Conservation (phyloP, 257 asterid genomes). For the Ilex aquifolium region DNA sequence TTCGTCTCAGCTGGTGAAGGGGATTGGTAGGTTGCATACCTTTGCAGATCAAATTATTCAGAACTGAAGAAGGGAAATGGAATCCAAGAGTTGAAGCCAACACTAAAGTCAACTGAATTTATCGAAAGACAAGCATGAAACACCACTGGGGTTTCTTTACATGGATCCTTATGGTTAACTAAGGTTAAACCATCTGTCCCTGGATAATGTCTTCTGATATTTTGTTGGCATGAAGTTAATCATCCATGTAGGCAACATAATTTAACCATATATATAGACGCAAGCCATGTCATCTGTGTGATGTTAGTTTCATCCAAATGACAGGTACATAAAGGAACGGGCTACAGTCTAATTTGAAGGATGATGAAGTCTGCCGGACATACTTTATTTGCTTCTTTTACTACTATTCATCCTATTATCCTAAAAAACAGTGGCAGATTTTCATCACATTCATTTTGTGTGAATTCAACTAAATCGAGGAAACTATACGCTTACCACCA, state of each 20-base stretch:
- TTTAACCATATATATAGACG: not conserved
- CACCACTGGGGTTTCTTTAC: too few species aligned
- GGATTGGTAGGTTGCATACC: too few species aligned
- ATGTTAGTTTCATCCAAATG: slow-evolving; percentile 48
- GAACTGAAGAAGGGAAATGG: too few species aligned
- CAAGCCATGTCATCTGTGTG: slow-evolving; percentile 40
- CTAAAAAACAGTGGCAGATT: slow-evolving; percentile 66
- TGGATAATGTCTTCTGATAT: too few species aligned
- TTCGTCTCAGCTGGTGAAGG: too few species aligned
- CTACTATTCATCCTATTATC: slow-evolving; percentile 60
- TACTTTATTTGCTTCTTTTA: slow-evolving; percentile 67
- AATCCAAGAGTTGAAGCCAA: too few species aligned
- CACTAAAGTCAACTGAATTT: too few species aligned
- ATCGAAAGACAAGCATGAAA: too few species aligned
- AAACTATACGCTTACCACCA: slow-evolving; percentile 25
- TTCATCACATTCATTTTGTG: slow-evolving; percentile 29
- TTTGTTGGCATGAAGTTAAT: not conserved
- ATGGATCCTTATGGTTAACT: too few species aligned
- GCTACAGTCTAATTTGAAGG: slow-evolving; percentile 39
- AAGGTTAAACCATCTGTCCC: too few species aligned
- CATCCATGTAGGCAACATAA: not conserved
- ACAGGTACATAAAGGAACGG: slow-evolving; percentile 58
- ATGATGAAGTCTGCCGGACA: slow-evolving; percentile 62
- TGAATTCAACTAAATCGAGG: slow-evolving; percentile 37
- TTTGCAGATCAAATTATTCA: too few species aligned